Conservation (phyloP, 306 rosid genomes). For the Castanea sativa region DNA sequence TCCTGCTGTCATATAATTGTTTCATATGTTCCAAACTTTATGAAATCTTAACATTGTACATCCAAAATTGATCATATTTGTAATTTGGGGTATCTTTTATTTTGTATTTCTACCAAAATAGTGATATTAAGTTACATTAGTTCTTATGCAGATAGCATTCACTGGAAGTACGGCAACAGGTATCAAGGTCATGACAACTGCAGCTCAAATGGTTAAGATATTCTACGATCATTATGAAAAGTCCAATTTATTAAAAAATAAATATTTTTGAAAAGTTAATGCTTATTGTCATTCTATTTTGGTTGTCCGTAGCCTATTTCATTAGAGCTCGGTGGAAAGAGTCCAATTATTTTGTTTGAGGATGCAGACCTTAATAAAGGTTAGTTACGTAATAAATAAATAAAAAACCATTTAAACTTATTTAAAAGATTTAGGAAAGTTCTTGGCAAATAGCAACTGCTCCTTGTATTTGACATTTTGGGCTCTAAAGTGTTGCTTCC, state of each 20-base stretch:
- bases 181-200: conserved; percentile 84
- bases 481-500: neutral
- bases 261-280: too few relatives aligned
- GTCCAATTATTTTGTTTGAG: conserved; percentile 87
- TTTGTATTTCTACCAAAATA: too few relatives aligned
- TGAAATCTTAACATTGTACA: neutral
- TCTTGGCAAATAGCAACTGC: too few relatives aligned
- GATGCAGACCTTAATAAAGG: conserved; percentile 96
- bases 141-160: conserved; percentile 61
- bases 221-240: too few relatives aligned
- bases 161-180: conserved; percentile 94
- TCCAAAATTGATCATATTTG: too few relatives aligned
- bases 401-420: conserved; percentile 1
- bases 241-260: too few relatives aligned
- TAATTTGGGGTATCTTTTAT: too few relatives aligned
- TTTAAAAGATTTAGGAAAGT: neutral
- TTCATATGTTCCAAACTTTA: conserved; percentile 14
- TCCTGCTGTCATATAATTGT: conserved; percentile 7
- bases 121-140: too few relatives aligned
- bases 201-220: conserved; percentile 88
- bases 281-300: neutral
- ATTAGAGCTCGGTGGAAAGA: conserved; percentile 93
- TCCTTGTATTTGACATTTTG: neutral
- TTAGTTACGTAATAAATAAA: conserved; percentile 36
- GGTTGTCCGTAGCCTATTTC: conserved; percentile 81